A percentile compares a stretch with the other conserved stretches of the same genome.
phyloP scores from a whole-genome alignment of 805 yeast genomes.

The Kodamaea leandrae region DNA sequence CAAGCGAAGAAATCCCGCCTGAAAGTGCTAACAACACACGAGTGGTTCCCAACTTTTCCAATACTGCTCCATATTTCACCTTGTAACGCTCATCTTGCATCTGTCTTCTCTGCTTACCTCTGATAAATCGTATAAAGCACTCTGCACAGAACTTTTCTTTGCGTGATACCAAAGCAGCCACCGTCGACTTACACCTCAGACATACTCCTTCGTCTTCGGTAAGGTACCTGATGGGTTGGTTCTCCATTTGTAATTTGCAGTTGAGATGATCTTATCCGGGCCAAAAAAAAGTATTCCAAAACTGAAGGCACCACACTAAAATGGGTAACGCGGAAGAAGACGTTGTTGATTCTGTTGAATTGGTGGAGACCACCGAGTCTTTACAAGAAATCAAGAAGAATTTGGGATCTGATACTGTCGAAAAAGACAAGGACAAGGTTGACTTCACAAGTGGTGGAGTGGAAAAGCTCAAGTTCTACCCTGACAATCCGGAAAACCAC shows the following conservation, averaged over 20 bases:
- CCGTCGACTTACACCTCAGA: conserved; percentile 48
- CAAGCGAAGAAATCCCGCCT: conserved; percentile 65
- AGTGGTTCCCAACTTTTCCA: conserved; percentile 31
- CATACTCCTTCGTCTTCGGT: conserved; percentile 27
- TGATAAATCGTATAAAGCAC: conserved; percentile 72
- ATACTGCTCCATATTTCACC: conserved; percentile 55
- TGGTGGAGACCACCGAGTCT: neutral
- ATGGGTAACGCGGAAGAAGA: conserved; percentile 1
- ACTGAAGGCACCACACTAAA: neutral
- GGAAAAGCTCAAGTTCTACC: conserved; percentile 66
- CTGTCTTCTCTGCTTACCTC: conserved; percentile 77
- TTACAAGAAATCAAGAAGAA: neutral
- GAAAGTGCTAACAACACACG: conserved; percentile 61
- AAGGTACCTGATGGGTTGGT: conserved; percentile 17
- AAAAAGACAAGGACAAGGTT: conserved; percentile 40
- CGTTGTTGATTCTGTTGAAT: conserved; percentile 1
- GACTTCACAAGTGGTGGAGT: conserved; percentile 52
- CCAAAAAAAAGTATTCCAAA: neutral
- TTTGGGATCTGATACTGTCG: conserved; percentile 24
- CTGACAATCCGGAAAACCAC: conserved; percentile 80
- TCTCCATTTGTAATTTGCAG: conserved; percentile 2
- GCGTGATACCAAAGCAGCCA: conserved; percentile 49
- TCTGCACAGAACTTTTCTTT: conserved; percentile 61
- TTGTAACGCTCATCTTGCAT: conserved; percentile 72
- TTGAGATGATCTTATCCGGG: neutral